Base-by-base conservation (phyloP, 1,284 basidiomycete species). In the Fereydounia khargensis region DNA sequence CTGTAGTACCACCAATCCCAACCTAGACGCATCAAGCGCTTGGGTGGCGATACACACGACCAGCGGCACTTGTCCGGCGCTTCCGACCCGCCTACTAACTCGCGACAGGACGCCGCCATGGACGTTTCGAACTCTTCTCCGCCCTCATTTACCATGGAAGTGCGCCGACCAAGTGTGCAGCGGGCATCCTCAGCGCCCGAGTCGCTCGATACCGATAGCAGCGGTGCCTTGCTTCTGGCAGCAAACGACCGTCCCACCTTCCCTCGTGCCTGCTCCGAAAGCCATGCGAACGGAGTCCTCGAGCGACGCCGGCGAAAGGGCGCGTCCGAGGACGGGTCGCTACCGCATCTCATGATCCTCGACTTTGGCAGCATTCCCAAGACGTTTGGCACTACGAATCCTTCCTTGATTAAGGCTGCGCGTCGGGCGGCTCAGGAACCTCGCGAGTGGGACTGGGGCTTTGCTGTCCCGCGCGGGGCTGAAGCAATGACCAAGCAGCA, bases 221-320 rank as follows among this genome's bases (percentile, higher is more conserved):
- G n/a, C n/a, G n/a, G n/a, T n/a, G 27, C 47, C 4, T 27, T 60
- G 23, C 55, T 55, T 11, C 51, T 60, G 17, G 47, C 50, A 18
- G 18, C 51, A 6, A 6, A 25, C 3, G 39, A 42, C 1, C 43
- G 47, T 21, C 54, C 54, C 18, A 41, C 47, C 1, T 10, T 58
- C n/a, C 49, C 50, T 10, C 46, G 59, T 11, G 45, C 50, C 6
- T 57, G 59, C 47, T 62, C 59, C 18, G 54, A 57, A 25, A 49
- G 50, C 23, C 41, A 42, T 10, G 54, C 54, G 6, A 43, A 46
- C 10, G 59, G 59, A 19, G 54, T 62, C 11, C 33, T 62, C 18
- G 47, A 58, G 21, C 53, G 54, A 18, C 45, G 54, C 8, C 45
- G 53, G 25, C 39, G 31, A 42, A 56, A 53, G 40, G 25, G 35